Evolutionary conservation across 768 basidiomycete genomes (phyloP).

Genomic region (Tylopilus subfusipes): DNA sequence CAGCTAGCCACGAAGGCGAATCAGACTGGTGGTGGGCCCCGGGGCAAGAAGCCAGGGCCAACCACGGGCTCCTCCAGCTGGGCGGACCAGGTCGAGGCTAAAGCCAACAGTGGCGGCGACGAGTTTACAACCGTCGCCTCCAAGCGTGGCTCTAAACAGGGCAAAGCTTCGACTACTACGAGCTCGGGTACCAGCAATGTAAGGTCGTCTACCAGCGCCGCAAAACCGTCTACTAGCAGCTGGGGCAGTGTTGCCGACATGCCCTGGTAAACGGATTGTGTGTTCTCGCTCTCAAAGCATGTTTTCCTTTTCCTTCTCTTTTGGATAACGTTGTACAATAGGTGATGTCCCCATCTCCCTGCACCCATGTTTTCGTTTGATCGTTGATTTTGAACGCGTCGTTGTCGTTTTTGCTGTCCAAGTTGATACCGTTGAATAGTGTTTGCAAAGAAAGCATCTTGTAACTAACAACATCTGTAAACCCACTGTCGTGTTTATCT

Average conservation of each 20-base stretch:
- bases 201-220: too few relatives aligned
- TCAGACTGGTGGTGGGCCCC: neutral
- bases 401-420: neutral
- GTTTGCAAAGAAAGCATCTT: neutral
- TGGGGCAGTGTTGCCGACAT: constrained; percentile 22
- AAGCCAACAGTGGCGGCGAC: neutral
- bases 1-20: constrained; percentile 8
- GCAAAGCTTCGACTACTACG: constrained; percentile 13
- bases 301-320: neutral
- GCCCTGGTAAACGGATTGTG: constrained; percentile 20
- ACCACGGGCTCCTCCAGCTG: constrained; percentile 11
- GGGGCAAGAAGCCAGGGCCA: constrained; percentile 7
- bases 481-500: neutral
- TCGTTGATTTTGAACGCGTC: neutral
- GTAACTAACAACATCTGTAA: neutral
- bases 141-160: constrained; percentile 14
- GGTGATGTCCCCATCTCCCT: neutral
- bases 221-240: constrained; percentile 11
- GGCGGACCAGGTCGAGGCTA: constrained; percentile 29
- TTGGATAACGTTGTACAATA: constrained; percentile 3
- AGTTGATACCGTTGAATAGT: neutral
- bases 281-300: neutral
- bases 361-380: neutral
- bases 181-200: constrained; percentile 5
- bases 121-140: constrained; percentile 4